These are phyloP conservation scores for Apostasia shenzhenica DNA, from an alignment of 106 monocot species.

Conservation along the genomic window DNA sequence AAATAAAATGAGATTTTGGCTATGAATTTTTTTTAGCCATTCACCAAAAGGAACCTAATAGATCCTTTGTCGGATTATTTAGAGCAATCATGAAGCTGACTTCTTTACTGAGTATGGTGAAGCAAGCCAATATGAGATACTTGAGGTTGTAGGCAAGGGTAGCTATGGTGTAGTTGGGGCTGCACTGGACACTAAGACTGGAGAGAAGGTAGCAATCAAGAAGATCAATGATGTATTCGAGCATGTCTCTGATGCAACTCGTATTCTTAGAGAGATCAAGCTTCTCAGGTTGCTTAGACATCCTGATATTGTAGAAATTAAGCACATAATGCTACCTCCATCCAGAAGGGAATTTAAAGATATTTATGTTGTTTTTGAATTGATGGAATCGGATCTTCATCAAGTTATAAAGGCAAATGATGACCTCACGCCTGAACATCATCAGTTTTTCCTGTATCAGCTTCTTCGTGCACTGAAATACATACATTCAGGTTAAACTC, in stretches of 20 bases:
- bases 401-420: slow-evolving; percentile 79
- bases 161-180: slow-evolving; percentile 76
- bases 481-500: slow-evolving; percentile 54
- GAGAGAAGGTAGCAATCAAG: slow-evolving; percentile 65
- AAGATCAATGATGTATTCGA: slow-evolving; percentile 74
- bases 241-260: slow-evolving; percentile 70
- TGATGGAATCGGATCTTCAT: slow-evolving; percentile 77
- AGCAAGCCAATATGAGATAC: slow-evolving; percentile 59
- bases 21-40: no score
- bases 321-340: slow-evolving; percentile 78
- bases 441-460: slow-evolving; percentile 67
- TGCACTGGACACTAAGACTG: slow-evolving; percentile 53
- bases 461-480: slow-evolving; percentile 64
- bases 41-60: no score
- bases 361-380: slow-evolving; percentile 78
- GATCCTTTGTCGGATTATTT: neutral
- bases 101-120: slow-evolving; percentile 81
- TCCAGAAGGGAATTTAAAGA: slow-evolving; percentile 64
- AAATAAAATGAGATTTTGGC: no score
- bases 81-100: slow-evolving; percentile 37
- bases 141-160: slow-evolving; percentile 70
- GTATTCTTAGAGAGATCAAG: slow-evolving; percentile 68
- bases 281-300: slow-evolving; percentile 55
- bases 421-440: slow-evolving; percentile 60
- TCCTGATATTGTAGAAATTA: slow-evolving; percentile 69